Percentiles rank a stretch among this genome's conserved stretches.
These are phyloP conservation scores for Basipetospora chlamydospora DNA, from an alignment of 2,329 filamentous ascomycete species.

Conservation along the genomic window DNA sequence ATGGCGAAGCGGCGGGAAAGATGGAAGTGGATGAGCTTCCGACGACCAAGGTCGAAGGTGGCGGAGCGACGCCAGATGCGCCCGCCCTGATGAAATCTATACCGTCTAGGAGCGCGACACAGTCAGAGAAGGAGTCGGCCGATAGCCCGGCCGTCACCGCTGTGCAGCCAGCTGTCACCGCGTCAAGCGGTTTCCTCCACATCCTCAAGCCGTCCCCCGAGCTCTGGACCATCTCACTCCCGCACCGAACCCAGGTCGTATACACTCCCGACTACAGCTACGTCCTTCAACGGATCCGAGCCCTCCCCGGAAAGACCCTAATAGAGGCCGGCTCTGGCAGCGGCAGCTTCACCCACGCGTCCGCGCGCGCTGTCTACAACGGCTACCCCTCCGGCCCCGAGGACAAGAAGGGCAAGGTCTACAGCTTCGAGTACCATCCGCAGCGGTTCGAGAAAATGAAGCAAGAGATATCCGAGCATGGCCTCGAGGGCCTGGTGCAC, in stretches of 20 bases:
- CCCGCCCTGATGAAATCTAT: constrained; percentile 9
- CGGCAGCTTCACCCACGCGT: constrained; percentile 72
- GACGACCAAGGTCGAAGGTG: background rate
- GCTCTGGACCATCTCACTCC: constrained; percentile 66
- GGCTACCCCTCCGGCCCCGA: constrained; percentile 39
- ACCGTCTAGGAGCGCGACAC: constrained; percentile 13
- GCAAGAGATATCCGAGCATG: constrained; percentile 55
- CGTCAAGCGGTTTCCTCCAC: constrained; percentile 60
- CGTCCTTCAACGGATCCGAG: constrained; percentile 61
- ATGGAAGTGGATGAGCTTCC: constrained; percentile 3
- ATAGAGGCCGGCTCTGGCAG: constrained; percentile 75
- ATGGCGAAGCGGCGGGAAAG: constrained; percentile 14
- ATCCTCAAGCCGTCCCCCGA: constrained; percentile 68
- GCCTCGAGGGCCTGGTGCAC: constrained; percentile 48
- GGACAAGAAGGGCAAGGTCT: constrained; percentile 51
- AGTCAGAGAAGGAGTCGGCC: constrained; percentile 20
- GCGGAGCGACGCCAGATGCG: background rate
- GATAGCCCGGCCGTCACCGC: constrained; percentile 10
- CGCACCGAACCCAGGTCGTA: constrained; percentile 73
- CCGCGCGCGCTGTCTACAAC: constrained; percentile 60
- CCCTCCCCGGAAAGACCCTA: constrained; percentile 54
- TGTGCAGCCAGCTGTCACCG: constrained; percentile 35
- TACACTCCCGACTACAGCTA: constrained; percentile 83
- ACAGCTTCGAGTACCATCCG: constrained; percentile 71
- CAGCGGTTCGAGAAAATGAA: constrained; percentile 55